Evolutionary conservation across 768 basidiomycete species (phyloP), one percentile per base, ranked within the genome.

Genomic region (Leccinum aurantiacum): DNA sequence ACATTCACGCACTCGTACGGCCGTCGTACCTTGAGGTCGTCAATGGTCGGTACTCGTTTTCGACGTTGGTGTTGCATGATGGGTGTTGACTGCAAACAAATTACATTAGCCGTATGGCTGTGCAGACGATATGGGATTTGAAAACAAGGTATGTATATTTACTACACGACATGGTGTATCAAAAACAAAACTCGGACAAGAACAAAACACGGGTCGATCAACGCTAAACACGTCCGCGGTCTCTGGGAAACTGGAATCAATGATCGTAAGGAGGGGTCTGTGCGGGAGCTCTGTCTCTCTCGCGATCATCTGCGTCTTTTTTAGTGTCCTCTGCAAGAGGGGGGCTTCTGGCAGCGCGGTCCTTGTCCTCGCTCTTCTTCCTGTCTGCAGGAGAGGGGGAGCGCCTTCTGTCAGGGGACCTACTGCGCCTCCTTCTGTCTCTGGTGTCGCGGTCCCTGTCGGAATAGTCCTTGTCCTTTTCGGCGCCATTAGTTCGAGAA

Each of bases 211-310:
- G 10, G 57, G 57, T 59, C 58, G 9, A 48, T 24, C 37, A 38
- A 38, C 15, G 37, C 7, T 8, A 38, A 33, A 33, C 33, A 63
- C 25, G n/a, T 29, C 53, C 13, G 22, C n/a, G 1, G 5, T 54
- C 46, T 25, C 53, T 38, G 37, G 50, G 47, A 44, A 58, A 49
- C 24, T 53, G 25, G 38, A 15, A 15, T 22, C 4, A 27, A 69
- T 79, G 78, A 64, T 86, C 85, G 62, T 84, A 86, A 33, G 84
- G 84, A 38, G 86, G 86, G 8, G 85, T 85, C 64, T 80, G 80
- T 54, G 81, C 70, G 10, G 64, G 60, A 6, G 24, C 82, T 70
- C 78, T 74, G 54, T 86, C 85, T 69, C 79, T 75, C 57, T 86
- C 85, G 7, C 79, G 80, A 17, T 80, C 79, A 62, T 79, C 80